Conservation (phyloP, 768 basidiomycete genomes). For the Russula lepida region DNA sequence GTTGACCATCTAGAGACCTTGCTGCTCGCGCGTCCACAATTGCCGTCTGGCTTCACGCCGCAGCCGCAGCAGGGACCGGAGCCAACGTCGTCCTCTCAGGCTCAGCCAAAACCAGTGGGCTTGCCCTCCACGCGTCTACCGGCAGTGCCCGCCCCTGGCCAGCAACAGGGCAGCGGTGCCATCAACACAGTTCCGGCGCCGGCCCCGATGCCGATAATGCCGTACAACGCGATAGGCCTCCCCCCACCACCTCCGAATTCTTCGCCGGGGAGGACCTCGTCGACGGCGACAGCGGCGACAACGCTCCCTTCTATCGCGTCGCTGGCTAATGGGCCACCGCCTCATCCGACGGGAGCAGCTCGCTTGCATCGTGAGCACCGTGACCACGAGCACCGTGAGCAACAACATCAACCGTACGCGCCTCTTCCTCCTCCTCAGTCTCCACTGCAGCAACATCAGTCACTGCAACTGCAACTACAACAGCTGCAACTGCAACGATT, state of each 20-base stretch:
- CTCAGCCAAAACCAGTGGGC: neutral
- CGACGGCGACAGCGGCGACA: neutral
- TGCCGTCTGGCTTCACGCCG: conserved; percentile 12
- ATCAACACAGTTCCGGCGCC: neutral
- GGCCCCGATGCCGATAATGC: neutral
- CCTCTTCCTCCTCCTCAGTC: conserved; percentile 16
- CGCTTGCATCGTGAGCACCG: conserved; percentile 11
- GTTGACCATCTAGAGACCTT: conserved; percentile 52
- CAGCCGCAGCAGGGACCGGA: neutral
- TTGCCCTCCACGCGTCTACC: neutral
- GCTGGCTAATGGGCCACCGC: conserved; percentile 6
- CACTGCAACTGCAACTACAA: conserved; percentile 10
- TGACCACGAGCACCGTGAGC: conserved; percentile 3
- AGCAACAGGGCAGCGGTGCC: neutral
- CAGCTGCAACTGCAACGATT: conserved; percentile 10
- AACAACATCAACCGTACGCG: conserved; percentile 16
- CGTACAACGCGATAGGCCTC: conserved; percentile 5
- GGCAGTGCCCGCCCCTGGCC: neutral
- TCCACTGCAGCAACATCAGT: conserved; percentile 15
- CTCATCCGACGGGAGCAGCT: neutral
- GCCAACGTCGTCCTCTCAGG: conserved; percentile 1
- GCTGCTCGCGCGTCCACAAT: conserved; percentile 35
- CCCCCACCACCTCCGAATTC: conserved; percentile 2
- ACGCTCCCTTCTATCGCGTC: conserved; percentile 10
- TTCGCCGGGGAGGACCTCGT: neutral